A percentile compares a stretch with the other conserved stretches of the same genome.
Evolutionary conservation across 371 early-diverging fungal genomes (phyloP).

Genomic region (Lichtheimia ornata): DNA sequence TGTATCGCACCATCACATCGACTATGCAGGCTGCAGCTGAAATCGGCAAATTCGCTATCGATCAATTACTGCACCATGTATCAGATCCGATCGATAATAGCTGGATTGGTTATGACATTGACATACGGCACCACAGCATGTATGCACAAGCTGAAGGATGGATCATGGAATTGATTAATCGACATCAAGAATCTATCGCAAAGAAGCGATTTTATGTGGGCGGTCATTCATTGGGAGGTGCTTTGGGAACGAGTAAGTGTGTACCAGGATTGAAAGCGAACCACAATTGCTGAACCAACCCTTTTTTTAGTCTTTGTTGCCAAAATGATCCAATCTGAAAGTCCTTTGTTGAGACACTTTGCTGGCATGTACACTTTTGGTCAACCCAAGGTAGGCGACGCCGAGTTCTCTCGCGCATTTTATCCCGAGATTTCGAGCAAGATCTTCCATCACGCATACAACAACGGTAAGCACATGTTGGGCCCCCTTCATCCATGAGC

Average conservation of each 20-base stretch:
- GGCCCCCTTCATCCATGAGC: no score
- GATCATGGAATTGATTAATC: conserved; percentile 30
- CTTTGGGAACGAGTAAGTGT: conserved; percentile 43
- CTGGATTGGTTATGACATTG: conserved; percentile 39
- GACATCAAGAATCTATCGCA: conserved; percentile 8
- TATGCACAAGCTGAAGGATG: conserved; percentile 43
- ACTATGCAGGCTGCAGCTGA: conserved; percentile 33
- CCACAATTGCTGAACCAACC: background rate
- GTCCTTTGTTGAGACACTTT: conserved; percentile 55
- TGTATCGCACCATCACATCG: conserved; percentile 39
- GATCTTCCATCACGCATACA: conserved; percentile 62
- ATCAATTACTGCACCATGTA: conserved; percentile 39
- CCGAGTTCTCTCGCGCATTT: conserved; percentile 53
- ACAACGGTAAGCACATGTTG: conserved; percentile 39
- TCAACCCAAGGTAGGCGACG: conserved; percentile 59
- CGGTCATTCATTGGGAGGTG: conserved; percentile 50
- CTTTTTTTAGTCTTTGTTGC: conserved; percentile 49
- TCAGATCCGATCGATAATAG: conserved; percentile 48
- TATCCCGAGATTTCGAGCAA: conserved; percentile 49
- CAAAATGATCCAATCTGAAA: conserved; percentile 60
- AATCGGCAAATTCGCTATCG: conserved; percentile 28
- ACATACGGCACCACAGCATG: conserved; percentile 37
- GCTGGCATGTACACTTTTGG: conserved; percentile 62
- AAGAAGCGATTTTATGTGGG: conserved; percentile 43
- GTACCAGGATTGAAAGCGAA: background rate